These are phyloP conservation scores for Fistulifera pelliculosa DNA, from an alignment of 108 stramenopile species.

Conservation along the genomic window DNA sequence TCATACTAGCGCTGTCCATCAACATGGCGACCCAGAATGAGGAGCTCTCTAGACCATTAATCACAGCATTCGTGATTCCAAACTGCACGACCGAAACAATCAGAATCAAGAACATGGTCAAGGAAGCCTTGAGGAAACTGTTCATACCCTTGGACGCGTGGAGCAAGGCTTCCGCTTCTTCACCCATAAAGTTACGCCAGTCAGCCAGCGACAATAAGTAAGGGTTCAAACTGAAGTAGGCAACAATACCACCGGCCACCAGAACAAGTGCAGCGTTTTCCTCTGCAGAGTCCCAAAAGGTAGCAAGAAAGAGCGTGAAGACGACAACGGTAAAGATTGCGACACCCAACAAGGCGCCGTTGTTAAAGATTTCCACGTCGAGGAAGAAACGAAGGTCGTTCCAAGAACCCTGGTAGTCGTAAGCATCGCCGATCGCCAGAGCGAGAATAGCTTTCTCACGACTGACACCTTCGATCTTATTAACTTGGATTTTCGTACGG, in stretches of 20 bases:
- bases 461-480: slow-evolving; percentile 31
- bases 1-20: slow-evolving; percentile 34
- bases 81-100: slow-evolving; percentile 31
- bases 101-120: slow-evolving; percentile 28
- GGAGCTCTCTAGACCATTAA: slow-evolving; percentile 17
- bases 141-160: slow-evolving; percentile 51
- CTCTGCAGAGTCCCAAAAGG: slow-evolving; percentile 39
- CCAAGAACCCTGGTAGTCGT: slow-evolving; percentile 14
- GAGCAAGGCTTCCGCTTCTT: slow-evolving; percentile 56
- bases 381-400: slow-evolving; percentile 49
- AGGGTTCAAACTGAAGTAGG: slow-evolving; percentile 50
- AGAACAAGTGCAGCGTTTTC: slow-evolving; percentile 37
- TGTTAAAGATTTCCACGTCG: slow-evolving; percentile 41
- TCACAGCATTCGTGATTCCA: slow-evolving; percentile 21
- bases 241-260: slow-evolving; percentile 37
- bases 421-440: slow-evolving; percentile 41
- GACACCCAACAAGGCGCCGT: slow-evolving; percentile 28
- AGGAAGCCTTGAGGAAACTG: slow-evolving; percentile 30
- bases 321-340: slow-evolving; percentile 28
- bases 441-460: slow-evolving; percentile 36
- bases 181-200: slow-evolving; percentile 53
- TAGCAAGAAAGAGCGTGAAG: slow-evolving; percentile 33
- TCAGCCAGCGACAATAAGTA: slow-evolving; percentile 44
- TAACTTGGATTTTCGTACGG: slow-evolving; percentile 42
- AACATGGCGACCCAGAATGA: slow-evolving; percentile 31